Evolutionary conservation across 2,329 filamentous ascomycete species (phyloP), one percentile per base, ranked within the genome.

Genomic region (Paramyrothecium roridum): DNA sequence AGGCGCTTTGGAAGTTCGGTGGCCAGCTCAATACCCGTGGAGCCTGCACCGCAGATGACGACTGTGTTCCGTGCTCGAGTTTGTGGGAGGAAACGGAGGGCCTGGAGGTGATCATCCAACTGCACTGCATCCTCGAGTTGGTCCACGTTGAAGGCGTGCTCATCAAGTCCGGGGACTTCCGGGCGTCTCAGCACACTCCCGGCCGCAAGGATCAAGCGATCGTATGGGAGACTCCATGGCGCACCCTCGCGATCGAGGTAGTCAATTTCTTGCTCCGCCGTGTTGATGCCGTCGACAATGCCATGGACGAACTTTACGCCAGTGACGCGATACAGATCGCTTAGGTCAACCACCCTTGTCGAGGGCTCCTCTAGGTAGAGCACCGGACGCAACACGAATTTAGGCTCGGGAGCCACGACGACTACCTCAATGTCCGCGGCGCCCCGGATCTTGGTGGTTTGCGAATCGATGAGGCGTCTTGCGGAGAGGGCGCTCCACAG

Each of bases 81-180:
- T 2, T 56, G 16, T 1, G 68, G 64, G 8, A 63, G 55, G 0
- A 53, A 62, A 1, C 58, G 11, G 8, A 62, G 49, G 19, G 3
- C 17, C 1, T 53, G 30, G 2, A 76, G 59, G 33, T 75, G 73
- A 1, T 52, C 21, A 6, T 70, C 65, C 1, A 70, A 63, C 13
- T 62, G 65, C 2, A 51, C 47, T 0, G 71, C 69, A 1, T 59
- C 59, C 0, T 62, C 51, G 0, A 74, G 34, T 0, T 64, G 61
- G 48, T 76, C 73, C 13, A 75, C 62, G 26, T 70, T 63, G 50
- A 75, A 76, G 0, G 65, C 61, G 54, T 75, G 54, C 21, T 73
- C 22, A 0, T 57, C n/a, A 2, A 75, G 61, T 0, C 73, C 72
- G 0, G 58, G 1, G 1, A 62, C 59, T 0, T 53, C 50, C 0